Percentiles rank a stretch among this genome's conserved stretches.
Evolutionary conservation across 352 stramenopile species (phyloP).

Genomic region (Phytophthora sansomeana): DNA sequence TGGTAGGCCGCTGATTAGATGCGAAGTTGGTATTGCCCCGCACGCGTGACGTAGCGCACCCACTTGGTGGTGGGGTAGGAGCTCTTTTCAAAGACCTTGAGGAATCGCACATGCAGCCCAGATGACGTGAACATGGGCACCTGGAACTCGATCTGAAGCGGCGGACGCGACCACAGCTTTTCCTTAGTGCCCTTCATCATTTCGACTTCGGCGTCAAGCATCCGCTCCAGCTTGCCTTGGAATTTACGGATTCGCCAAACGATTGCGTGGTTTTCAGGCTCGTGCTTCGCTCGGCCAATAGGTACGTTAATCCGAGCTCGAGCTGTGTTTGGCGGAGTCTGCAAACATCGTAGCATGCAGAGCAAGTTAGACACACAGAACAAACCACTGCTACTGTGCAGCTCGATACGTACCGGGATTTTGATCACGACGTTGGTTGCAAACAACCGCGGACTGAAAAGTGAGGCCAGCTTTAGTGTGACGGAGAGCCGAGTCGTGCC

Average conservation of each 20-base stretch:
- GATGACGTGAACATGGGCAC: constrained; percentile 98
- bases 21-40: constrained; percentile 97
- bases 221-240: constrained; percentile 94
- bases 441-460: constrained; percentile 97
- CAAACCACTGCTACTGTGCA: not conserved
- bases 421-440: constrained; percentile 98
- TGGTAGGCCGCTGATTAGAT: constrained; percentile 75
- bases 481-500: constrained; percentile 80
- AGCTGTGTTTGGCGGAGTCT: constrained; percentile 96
- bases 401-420: constrained; percentile 63
- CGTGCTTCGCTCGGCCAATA: constrained; percentile 97
- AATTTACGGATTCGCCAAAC: constrained; percentile 98
- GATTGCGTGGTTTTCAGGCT: constrained; percentile 97
- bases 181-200: constrained; percentile 97
- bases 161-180: constrained; percentile 96
- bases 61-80: constrained; percentile 98
- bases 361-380: not conserved
- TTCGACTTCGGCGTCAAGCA: constrained; percentile 96
- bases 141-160: constrained; percentile 98
- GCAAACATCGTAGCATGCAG: not conserved
- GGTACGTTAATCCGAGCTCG: constrained; percentile 96
- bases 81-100: constrained; percentile 99
- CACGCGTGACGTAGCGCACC: constrained; percentile 98
- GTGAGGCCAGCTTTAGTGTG: constrained; percentile 90
- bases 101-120: constrained; percentile 97